Evolutionary conservation across 192 early-diverging fungal genomes (phyloP), one percentile per base, ranked within the genome.

Genomic region (Coemansia sp.): DNA sequence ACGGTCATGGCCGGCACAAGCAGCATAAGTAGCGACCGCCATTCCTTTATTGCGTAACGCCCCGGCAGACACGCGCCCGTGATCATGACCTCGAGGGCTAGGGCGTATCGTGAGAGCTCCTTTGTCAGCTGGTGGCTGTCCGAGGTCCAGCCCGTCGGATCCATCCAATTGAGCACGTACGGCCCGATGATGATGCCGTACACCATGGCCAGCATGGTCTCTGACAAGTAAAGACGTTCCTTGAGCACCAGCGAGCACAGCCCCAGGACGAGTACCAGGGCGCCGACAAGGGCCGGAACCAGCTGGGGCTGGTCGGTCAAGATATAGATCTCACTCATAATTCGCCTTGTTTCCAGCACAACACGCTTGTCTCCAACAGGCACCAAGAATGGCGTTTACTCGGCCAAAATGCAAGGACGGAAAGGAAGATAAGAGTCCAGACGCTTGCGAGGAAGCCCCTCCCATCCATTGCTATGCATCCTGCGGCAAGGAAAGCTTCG

Each of bases 161-260:
- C 67, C 38, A 94, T 61, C 53, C 85, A 75, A 32, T 84, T 80
- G 23, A 84, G 60, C 10, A 67, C 87, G 18, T 79, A 51, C 0
- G 90, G 89, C 20, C 93, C 91, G 43, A 90, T 63, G n/a, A 87
- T 65, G 16, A 98, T 88, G 3, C 95, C 95, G 39, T 89, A 78
- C 10, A 87, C 55, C 16, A 82, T 85, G 7, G 94, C 82, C 0
- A 98, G 84, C 25, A 97, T 76, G 17, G 85, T 80, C 66, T 87
- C 87, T 14, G 84, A 85, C 31, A 89, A 44, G 42, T 80, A 89
- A 20, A 89, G 55, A 2, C 77, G 75, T 31, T 89, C 82, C 44
- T 87, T 89, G 41, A 81, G 56, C 41, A 85, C 56, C 28, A 83
- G 47, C 33, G 85, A 87, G 27, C 77, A 77, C 1, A 87, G 64